Conservation (phyloP, 2,329 filamentous ascomycete species). For the Endoconidiophora polonica region DNA sequence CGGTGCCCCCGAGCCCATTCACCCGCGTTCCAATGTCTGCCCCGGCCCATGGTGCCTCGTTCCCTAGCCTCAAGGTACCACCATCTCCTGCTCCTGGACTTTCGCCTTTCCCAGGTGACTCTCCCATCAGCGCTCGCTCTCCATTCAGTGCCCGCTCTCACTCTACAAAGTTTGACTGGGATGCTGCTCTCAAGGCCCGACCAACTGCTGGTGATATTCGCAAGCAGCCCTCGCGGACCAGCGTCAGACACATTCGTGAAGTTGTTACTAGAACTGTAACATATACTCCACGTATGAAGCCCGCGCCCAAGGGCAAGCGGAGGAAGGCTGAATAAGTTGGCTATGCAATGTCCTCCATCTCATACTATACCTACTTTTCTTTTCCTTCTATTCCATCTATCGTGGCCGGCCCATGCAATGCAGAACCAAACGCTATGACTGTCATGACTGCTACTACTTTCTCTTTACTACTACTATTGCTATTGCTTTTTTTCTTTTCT, state of each 20-base stretch:
- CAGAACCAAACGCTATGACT: conserved; percentile 1
- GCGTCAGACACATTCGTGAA: conserved; percentile 59
- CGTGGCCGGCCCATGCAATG: not conserved
- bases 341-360: not conserved
- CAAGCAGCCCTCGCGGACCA: conserved; percentile 38
- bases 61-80: conserved; percentile 58
- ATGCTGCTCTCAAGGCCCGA: conserved; percentile 45
- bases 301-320: conserved; percentile 83
- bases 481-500: conserved; percentile 4
- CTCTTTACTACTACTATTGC: not conserved
- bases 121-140: conserved; percentile 56
- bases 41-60: conserved; percentile 41
- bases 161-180: conserved; percentile 65
- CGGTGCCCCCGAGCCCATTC: conserved; percentile 33
- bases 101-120: conserved; percentile 30
- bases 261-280: conserved; percentile 90
- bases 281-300: conserved; percentile 73
- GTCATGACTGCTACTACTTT: not conserved
- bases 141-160: conserved; percentile 54
- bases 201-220: conserved; percentile 40
- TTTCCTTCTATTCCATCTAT: not conserved
- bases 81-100: conserved; percentile 54
- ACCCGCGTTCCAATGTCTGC: conserved; percentile 40
- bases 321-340: conserved; percentile 43
- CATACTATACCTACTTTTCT: not conserved